These are phyloP conservation scores for Phytophthora palmivora DNA, from an alignment of 352 stramenopile species.

Conservation along the genomic window DNA sequence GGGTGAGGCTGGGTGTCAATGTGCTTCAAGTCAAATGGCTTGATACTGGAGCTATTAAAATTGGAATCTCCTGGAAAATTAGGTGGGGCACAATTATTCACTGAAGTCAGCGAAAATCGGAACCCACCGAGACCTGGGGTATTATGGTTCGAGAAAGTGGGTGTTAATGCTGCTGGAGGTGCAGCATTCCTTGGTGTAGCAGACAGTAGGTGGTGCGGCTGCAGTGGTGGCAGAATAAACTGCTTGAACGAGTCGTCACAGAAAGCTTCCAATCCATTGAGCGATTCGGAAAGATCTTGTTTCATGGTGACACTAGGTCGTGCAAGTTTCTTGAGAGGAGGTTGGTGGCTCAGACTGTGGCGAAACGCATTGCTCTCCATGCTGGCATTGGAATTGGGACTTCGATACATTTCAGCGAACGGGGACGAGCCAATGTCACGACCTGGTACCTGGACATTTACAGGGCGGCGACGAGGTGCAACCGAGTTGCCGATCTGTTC, in stretches of 20 bases:
- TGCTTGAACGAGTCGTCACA: constrained; percentile 55
- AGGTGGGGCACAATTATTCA: constrained; percentile 10
- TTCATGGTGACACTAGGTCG: constrained; percentile 32
- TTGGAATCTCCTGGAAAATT: constrained; percentile 13
- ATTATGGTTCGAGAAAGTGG: constrained; percentile 31
- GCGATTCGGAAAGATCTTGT: constrained; percentile 27
- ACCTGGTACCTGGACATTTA: constrained; percentile 27
- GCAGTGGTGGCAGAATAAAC: constrained; percentile 55
- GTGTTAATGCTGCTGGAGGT: constrained; percentile 4
- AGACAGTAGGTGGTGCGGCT: constrained; percentile 47
- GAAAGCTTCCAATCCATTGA: constrained; percentile 60
- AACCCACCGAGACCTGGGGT: constrained; percentile 38
- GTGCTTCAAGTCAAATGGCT: constrained; percentile 38
- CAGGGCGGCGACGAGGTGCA: constrained; percentile 18
- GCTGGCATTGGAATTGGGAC: constrained; percentile 30
- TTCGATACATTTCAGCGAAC: constrained; percentile 41
- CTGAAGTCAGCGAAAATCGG: constrained; percentile 33
- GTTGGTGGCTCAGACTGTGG: constrained; percentile 50
- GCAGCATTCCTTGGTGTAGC: constrained; percentile 35
- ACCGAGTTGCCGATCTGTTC: not conserved
- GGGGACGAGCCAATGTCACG: constrained; percentile 26
- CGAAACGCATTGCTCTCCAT: constrained; percentile 36
- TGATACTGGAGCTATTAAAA: constrained; percentile 21
- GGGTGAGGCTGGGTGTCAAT: constrained; percentile 44
- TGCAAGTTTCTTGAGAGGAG: constrained; percentile 60